Evolutionary conservation across 1,284 basidiomycete genomes (phyloP), one percentile per base, ranked within the genome.

Genomic region (Moesziomyces sp.): DNA sequence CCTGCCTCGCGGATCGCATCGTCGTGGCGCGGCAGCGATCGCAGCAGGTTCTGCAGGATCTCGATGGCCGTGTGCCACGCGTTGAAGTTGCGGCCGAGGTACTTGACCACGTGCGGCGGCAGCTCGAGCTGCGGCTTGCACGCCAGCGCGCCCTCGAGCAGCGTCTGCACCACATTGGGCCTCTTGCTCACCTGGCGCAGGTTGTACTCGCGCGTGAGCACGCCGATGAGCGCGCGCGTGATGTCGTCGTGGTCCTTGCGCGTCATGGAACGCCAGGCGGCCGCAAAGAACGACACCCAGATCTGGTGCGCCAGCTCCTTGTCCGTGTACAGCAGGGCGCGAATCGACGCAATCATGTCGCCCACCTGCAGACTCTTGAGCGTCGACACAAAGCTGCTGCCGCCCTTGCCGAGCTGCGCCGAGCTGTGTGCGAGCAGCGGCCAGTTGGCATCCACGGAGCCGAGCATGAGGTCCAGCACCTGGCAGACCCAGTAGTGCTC

Each of bases 401-500:
- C 65, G n/a, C 63, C 68, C 30, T 63, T 62, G 44, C 52, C 52
- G 21, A 70, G 55, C 62, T 65, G 56, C 35, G 58, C 40, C 21
- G 62, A 51, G 57, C 53, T 62, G 45, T 64, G 52, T 6, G 56
- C 49, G 11, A 82, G 40, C 14, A 82, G 71, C 21, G 75, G 74
- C 46, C 71, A 58, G 42, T 75, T 65, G 24, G 61, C 58, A 30
- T 82, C 82, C 50, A 81, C 53, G 5, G 79, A 74, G 16, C 94
- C 93, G 13, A 99, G 88, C 21, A 98, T 86, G 26, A 99, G 89
- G 80, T 97, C 92, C 26, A 98, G 87, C 35, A 94, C 93, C 46
- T 98, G 89, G 74, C 93, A 91, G 48, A 97, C 92, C 97, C 97
- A 99, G 83, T 97, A 95, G 65, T 92, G 90, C 75, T 97, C 94